Percentiles rank a stretch among this genome's conserved stretches.
phyloP scores from a whole-genome alignment of 2,329 filamentous ascomycete genomes.

The Fusarium algeriense region DNA sequence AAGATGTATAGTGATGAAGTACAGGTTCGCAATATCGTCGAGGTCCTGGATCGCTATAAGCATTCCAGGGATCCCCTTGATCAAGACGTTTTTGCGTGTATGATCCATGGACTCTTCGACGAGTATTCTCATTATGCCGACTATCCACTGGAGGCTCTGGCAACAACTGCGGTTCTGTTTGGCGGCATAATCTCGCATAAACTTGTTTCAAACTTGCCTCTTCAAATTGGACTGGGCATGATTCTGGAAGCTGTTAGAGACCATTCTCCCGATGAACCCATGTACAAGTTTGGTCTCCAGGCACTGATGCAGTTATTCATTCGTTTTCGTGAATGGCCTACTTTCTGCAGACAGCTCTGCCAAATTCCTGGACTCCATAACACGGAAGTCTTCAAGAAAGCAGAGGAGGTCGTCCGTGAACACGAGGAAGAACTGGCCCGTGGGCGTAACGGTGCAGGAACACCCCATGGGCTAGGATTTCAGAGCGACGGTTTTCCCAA shows the following conservation, averaged over 20 bases:
- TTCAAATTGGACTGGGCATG: conserved; percentile 96
- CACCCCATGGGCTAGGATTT: conserved; percentile 53
- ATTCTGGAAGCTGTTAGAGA: conserved; percentile 96
- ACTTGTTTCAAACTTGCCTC: conserved; percentile 87
- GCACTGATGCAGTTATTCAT: conserved; percentile 89
- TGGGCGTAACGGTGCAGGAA: conserved; percentile 65
- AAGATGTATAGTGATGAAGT: conserved; percentile 96
- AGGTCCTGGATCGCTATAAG: conserved; percentile 87
- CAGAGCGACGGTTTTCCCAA: conserved; percentile 71
- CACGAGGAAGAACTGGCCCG: conserved; percentile 71
- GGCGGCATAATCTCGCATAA: conserved; percentile 96
- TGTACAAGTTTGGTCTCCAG: conserved; percentile 99
- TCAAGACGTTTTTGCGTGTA: conserved; percentile 96
- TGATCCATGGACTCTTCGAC: conserved; percentile 98
- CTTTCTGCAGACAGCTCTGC: conserved; percentile 87
- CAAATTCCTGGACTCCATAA: conserved; percentile 85
- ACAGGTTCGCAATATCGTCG: conserved; percentile 86
- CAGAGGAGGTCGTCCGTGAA: conserved; percentile 81
- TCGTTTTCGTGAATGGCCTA: conserved; percentile 93
- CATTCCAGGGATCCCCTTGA: conserved; percentile 84
- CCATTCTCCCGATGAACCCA: conserved; percentile 83
- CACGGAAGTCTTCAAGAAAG: conserved; percentile 86
- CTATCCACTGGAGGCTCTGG: conserved; percentile 95
- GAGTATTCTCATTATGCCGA: conserved; percentile 96
- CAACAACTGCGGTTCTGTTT: conserved; percentile 95